Evolutionary conservation across 2,329 filamentous ascomycete species (phyloP).

Genomic region (Talaromyces sp.): DNA sequence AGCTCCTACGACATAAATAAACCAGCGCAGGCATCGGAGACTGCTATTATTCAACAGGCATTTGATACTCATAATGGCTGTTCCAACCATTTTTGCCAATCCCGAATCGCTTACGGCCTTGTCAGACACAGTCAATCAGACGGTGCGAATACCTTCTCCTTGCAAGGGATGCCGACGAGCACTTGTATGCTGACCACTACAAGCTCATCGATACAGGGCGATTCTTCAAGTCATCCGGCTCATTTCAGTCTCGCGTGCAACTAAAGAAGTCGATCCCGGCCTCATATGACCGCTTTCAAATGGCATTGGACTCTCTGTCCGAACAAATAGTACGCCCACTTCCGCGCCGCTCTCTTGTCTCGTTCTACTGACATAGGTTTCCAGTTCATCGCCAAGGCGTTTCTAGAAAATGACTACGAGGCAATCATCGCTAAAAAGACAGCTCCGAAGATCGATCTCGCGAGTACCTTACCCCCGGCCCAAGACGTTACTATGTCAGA

Average conservation of each 20-base stretch:
- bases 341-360: background rate
- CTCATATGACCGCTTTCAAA: slow-evolving; percentile 34
- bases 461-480: slow-evolving; percentile 11
- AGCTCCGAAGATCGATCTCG: slow-evolving; percentile 9
- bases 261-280: slow-evolving; percentile 32
- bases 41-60: background rate
- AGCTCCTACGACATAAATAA: background rate
- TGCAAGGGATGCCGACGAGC: background rate
- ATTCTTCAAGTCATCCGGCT: slow-evolving; percentile 33
- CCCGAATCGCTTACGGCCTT: slow-evolving; percentile 31
- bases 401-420: slow-evolving; percentile 38
- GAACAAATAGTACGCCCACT: slow-evolving; percentile 35
- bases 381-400: slow-evolving; percentile 39
- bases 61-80: background rate
- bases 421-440: slow-evolving; percentile 26
- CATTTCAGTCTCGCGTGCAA: slow-evolving; percentile 27
- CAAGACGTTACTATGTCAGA: slow-evolving; percentile 28
- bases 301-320: slow-evolving; percentile 33
- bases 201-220: slow-evolving; percentile 38
- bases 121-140: slow-evolving; percentile 31
- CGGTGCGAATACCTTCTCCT: slow-evolving; percentile 19
- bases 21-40: background rate
- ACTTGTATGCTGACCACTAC: slow-evolving; percentile 5
- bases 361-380: background rate
- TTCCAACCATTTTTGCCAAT: slow-evolving; percentile 12